phyloP scores from a whole-genome alignment of 345 rosid species.

The Dimocarpus longan region DNA sequence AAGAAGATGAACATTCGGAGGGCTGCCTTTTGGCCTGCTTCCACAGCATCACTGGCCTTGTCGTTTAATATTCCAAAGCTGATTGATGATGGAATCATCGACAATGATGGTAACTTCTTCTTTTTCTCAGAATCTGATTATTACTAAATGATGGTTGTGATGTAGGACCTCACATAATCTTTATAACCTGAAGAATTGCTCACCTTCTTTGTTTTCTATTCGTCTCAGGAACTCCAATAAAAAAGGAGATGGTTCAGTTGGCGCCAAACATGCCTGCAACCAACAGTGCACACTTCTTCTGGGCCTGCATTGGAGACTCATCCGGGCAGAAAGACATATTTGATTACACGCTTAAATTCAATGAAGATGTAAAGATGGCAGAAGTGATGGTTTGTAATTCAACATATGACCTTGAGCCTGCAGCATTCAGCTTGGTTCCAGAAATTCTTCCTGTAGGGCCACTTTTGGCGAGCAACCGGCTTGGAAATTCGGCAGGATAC shows the following conservation, averaged over 20 bases:
- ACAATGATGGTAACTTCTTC: conserved; percentile 12
- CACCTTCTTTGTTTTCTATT: neutral
- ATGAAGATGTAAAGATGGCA: neutral
- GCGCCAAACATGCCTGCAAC: neutral
- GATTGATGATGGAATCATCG: conserved; percentile 21
- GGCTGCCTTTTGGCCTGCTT: conserved; percentile 22
- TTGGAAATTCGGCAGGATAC: neutral
- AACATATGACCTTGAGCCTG: conserved; percentile 18
- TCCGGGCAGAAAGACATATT: neutral
- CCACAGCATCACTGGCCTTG: conserved; percentile 9
- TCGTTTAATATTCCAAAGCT: neutral
- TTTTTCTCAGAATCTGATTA: too few species aligned
- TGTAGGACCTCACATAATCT: too few species aligned
- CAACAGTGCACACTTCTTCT: neutral
- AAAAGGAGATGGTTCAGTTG: neutral
- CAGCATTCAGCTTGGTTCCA: neutral
- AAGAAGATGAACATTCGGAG: conserved; percentile 13
- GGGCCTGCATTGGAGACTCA: neutral
- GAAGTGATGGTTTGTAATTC: conserved; percentile 24
- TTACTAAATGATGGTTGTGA: too few species aligned
- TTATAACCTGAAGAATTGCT: too few species aligned
- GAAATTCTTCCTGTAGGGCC: neutral
- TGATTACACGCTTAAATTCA: neutral
- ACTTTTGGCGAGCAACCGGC: neutral
- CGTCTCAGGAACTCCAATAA: neutral